These are phyloP conservation scores for Penicillium sp. DNA, from an alignment of 2,329 filamentous ascomycete genomes.

Conservation along the genomic window DNA sequence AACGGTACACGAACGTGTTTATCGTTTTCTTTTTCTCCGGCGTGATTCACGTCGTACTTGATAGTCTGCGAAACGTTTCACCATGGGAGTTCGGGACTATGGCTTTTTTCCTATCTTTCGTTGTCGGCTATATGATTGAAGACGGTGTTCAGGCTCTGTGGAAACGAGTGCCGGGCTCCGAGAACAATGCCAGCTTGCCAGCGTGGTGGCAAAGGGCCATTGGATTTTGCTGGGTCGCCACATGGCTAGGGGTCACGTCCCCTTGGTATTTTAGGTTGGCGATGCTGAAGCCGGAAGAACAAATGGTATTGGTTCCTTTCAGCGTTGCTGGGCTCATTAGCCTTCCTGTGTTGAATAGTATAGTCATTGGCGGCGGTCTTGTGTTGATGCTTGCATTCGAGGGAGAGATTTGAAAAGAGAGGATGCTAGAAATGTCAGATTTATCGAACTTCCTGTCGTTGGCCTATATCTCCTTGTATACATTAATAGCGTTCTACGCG, in stretches of 20 bases:
- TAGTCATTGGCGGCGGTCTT: neutral
- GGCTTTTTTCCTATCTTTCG: constrained; percentile 22
- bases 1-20: constrained; percentile 28
- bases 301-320: neutral
- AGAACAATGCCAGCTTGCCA: neutral
- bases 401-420: neutral
- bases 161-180: neutral
- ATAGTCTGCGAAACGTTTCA: constrained; percentile 16
- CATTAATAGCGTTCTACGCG: too few species aligned
- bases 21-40: constrained; percentile 30
- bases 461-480: neutral
- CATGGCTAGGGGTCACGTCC: constrained; percentile 16
- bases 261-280: constrained; percentile 11
- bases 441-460: neutral
- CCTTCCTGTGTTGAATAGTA: neutral
- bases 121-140: constrained; percentile 29
- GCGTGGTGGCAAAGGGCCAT: constrained; percentile 10
- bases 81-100: constrained; percentile 15
- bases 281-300: neutral
- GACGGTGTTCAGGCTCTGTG: constrained; percentile 24
- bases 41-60: constrained; percentile 17
- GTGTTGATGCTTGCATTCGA: neutral
- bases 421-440: neutral
- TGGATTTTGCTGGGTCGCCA: constrained; percentile 11
- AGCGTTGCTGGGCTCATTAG: neutral